These are phyloP conservation scores for Rhododendron molle DNA, from an alignment of 148 eudicot genomes.

Conservation along the genomic window DNA sequence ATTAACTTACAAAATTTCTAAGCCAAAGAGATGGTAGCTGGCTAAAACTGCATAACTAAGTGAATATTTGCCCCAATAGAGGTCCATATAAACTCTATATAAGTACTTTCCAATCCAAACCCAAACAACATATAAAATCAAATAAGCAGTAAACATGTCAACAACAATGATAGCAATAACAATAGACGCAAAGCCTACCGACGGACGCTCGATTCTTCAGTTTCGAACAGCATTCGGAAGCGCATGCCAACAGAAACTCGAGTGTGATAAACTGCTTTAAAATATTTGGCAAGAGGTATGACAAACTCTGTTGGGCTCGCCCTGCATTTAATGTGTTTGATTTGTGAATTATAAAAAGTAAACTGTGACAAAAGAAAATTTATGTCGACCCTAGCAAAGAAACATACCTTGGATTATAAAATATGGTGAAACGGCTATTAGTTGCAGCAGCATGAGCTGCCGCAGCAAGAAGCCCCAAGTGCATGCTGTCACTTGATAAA, in stretches of 20 bases:
- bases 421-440: slow-evolving; percentile 83
- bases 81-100: neutral
- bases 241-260: slow-evolving; percentile 97
- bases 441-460: slow-evolving; percentile 97
- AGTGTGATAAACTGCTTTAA: slow-evolving; percentile 84
- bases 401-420: slow-evolving; percentile 74
- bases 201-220: slow-evolving; percentile 93
- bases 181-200: slow-evolving; percentile 37
- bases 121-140: too few species aligned
- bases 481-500: slow-evolving; percentile 96
- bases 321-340: slow-evolving; percentile 28
- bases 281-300: slow-evolving; percentile 80
- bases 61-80: neutral
- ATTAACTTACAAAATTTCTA: neutral
- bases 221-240: slow-evolving; percentile 93
- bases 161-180: neutral
- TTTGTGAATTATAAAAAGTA: neutral
- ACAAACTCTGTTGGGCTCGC: slow-evolving; percentile 93
- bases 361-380: neutral
- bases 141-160: neutral
- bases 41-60: slow-evolving; percentile 8
- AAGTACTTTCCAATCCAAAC: neutral
- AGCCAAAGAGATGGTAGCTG: neutral
- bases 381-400: neutral
- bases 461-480: slow-evolving; percentile 90